Evolutionary conservation across 2,329 filamentous ascomycete species (phyloP), one percentile per base, ranked within the genome.

Genomic region (Fusarium fujikuroi): DNA sequence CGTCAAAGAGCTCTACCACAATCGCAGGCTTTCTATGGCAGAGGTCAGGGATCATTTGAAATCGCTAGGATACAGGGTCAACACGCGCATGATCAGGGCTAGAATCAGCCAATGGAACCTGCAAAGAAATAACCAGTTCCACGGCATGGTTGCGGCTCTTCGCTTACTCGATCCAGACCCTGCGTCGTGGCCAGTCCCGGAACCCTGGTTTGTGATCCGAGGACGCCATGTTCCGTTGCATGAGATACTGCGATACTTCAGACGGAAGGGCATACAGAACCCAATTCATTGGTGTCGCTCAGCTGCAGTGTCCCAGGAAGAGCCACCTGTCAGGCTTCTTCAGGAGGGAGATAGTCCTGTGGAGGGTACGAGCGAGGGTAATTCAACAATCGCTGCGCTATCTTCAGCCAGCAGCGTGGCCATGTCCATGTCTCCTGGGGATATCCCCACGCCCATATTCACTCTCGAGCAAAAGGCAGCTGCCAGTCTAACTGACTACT

Each of bases 141-240:
- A 43, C 52, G 36, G 52, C 25, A 56, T 56, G 52, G 52, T 56
- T 56, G 52, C 52, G 37, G 52, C 52, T 56, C 52, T 56, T 43
- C 52, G 52, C 21, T 43, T 56, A 9, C 52, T 56, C 14, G 52
- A 56, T 11, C 52, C 52, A 56, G 37, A 43, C 11, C 25, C 52
- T 11, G 9, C 37, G 4, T n/a, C 3, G 21, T 56, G 52, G 52
- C 52, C 52, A 56, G 25, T 14, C 11, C 52, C 52, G 2, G 37
- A 56, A 10, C 52, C 52, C 21, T 39, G 23, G 25, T 56, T 56
- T 16, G 10, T 43, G 25, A 32, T 56, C 37, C 15, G 52, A 23
- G 52, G 52, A 23, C 52, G 52, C 25, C 37, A 56, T 30, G 37
- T 56, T 6, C n/a, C 52, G 4, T 30, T 56, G 36, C 21, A 42